Percentiles rank a stretch among this genome's conserved stretches.
Evolutionary conservation across 768 basidiomycete species (phyloP).

Genomic region (Daedalea quercina): DNA sequence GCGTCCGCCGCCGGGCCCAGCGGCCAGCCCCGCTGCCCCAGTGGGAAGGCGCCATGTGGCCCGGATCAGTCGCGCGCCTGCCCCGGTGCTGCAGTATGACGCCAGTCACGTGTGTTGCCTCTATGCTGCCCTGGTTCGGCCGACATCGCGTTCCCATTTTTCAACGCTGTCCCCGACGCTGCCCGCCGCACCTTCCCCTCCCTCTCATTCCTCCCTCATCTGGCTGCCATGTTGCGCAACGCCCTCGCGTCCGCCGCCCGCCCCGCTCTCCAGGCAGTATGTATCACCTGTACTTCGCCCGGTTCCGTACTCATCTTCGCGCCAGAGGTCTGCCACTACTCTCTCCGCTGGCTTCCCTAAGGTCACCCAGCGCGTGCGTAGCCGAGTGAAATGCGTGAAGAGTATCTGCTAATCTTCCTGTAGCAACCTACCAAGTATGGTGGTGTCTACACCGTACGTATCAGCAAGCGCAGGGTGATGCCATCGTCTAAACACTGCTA

Average conservation of each 20-base stretch:
- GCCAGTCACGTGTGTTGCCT: not conserved
- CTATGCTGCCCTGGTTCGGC: conserved; percentile 12
- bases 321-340: conserved; percentile 66
- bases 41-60: not conserved
- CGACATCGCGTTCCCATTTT: conserved; percentile 9
- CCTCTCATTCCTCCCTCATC: conserved; percentile 26
- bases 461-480: not conserved
- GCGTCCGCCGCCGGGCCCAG: not conserved
- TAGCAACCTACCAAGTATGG: conserved; percentile 88
- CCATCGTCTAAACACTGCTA: not conserved
- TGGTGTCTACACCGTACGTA: conserved; percentile 79
- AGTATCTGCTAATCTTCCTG: not conserved
- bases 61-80: not conserved
- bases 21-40: not conserved
- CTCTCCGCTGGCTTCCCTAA: conserved; percentile 75
- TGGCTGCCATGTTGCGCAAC: conserved; percentile 57
- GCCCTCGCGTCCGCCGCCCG: conserved; percentile 51
- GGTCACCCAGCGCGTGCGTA: conserved; percentile 60
- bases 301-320: conserved; percentile 1
- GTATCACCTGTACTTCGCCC: conserved; percentile 17
- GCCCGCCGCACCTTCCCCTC: conserved; percentile 2
- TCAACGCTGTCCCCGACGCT: conserved; percentile 5
- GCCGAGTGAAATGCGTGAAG: not conserved
- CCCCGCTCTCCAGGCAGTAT: conserved; percentile 47
- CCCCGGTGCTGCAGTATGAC: not conserved